A percentile compares a stretch with the other conserved stretches of the same genome.
These are phyloP conservation scores for Boletus patriciae DNA, from an alignment of 768 basidiomycete genomes.

Conservation along the genomic window DNA sequence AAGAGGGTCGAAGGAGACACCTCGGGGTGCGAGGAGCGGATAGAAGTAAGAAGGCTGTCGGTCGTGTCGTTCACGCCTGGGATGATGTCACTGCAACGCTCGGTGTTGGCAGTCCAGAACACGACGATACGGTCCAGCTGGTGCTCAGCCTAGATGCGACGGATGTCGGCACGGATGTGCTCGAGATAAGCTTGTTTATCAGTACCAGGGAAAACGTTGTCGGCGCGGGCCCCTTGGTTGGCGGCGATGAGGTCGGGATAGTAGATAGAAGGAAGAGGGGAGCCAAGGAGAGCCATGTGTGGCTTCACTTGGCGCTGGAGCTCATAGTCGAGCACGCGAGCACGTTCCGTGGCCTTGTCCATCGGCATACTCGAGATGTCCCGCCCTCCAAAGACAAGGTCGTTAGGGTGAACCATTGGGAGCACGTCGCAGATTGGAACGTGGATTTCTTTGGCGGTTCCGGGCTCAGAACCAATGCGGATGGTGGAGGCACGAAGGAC, in stretches of 20 bases:
- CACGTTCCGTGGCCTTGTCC: constrained; percentile 92
- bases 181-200: constrained; percentile 93
- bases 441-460: constrained; percentile 84
- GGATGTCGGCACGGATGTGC: constrained; percentile 89
- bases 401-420: constrained; percentile 98
- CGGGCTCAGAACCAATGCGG: constrained; percentile 79
- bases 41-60: constrained; percentile 77
- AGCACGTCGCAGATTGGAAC: constrained; percentile 91
- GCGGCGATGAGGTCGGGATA: constrained; percentile 98
- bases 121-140: constrained; percentile 85
- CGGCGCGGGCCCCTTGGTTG: constrained; percentile 94
- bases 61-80: constrained; percentile 95
- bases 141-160: constrained; percentile 84
- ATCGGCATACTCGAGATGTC: constrained; percentile 86
- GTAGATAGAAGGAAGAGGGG: constrained; percentile 92
- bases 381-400: constrained; percentile 97
- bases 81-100: constrained; percentile 94
- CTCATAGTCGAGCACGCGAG: constrained; percentile 93
- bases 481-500: constrained; percentile 95
- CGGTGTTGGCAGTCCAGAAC: constrained; percentile 99
- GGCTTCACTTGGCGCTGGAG: constrained; percentile 94
- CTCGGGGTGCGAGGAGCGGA: constrained; percentile 84
- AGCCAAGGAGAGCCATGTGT: constrained; percentile 74
- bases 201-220: constrained; percentile 83
- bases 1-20: constrained; percentile 97